Percentiles rank a stretch among this genome's conserved stretches.
Evolutionary conservation across 495 filamentous ascomycete genomes (phyloP).

Genomic region (Penicillium salamii): DNA sequence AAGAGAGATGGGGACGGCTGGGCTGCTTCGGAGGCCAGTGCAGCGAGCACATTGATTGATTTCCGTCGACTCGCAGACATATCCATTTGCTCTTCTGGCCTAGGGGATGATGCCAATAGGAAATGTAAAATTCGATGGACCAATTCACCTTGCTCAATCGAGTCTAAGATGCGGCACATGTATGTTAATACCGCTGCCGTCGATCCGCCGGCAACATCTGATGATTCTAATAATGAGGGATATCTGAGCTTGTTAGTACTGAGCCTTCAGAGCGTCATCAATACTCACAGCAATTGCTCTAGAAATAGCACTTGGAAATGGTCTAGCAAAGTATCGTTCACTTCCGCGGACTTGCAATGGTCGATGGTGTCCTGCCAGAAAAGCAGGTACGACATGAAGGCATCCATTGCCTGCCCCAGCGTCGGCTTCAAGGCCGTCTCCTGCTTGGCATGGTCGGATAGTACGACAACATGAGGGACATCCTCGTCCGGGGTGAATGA

Average conservation of each 20-base stretch:
- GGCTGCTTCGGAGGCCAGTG: slow-evolving; percentile 60
- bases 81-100: slow-evolving; percentile 50
- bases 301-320: slow-evolving; percentile 97
- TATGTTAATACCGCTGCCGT: slow-evolving; percentile 95
- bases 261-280: slow-evolving; percentile 1
- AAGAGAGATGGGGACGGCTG: slow-evolving; percentile 83
- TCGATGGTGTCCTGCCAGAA: slow-evolving; percentile 99
- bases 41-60: slow-evolving; percentile 82
- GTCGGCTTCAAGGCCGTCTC: slow-evolving; percentile 41
- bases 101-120: slow-evolving; percentile 70
- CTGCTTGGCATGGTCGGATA: slow-evolving; percentile 70
- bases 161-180: slow-evolving; percentile 83
- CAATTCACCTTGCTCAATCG: slow-evolving; percentile 86
- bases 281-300: slow-evolving; percentile 81
- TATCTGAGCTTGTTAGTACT: slow-evolving; percentile 56
- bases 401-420: slow-evolving; percentile 78
- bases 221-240: slow-evolving; percentile 92
- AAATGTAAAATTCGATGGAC: slow-evolving; percentile 93
- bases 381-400: slow-evolving; percentile 88
- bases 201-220: slow-evolving; percentile 92
- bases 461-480: slow-evolving; percentile 74
- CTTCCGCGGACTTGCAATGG: slow-evolving; percentile 86
- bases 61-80: slow-evolving; percentile 69
- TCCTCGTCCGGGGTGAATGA: slow-evolving; percentile 51
- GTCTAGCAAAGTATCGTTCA: slow-evolving; percentile 87